Percentiles rank a stretch among this genome's conserved stretches.
phyloP scores from a whole-genome alignment of 2,329 filamentous ascomycete species.

The Trematosphaeria pertusa region DNA sequence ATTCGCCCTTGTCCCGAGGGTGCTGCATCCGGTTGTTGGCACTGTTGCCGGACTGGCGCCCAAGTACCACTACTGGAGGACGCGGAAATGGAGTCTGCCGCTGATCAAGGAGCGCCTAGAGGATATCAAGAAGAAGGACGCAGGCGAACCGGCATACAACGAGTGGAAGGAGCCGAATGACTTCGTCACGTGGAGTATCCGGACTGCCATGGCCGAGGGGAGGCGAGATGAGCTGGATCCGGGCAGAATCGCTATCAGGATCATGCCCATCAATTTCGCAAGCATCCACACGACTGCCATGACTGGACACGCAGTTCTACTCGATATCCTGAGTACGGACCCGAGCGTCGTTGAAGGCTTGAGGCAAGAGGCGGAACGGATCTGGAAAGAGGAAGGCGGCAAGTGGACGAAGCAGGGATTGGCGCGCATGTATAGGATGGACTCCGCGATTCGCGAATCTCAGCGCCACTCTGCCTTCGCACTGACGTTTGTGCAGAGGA shows the following conservation, averaged over 20 bases:
- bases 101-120: slow-evolving; percentile 59
- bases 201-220: slow-evolving; percentile 57
- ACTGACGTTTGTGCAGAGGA: slow-evolving; percentile 55
- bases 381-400: slow-evolving; percentile 44
- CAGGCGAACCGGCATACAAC: slow-evolving; percentile 51
- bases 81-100: slow-evolving; percentile 53
- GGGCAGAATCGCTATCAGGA: slow-evolving; percentile 56
- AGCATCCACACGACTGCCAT: slow-evolving; percentile 65
- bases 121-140: slow-evolving; percentile 53
- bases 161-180: slow-evolving; percentile 59
- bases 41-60: slow-evolving; percentile 55
- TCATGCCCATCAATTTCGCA: slow-evolving; percentile 65
- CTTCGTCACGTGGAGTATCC: slow-evolving; percentile 65
- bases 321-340: slow-evolving; percentile 26
- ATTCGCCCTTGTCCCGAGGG: slow-evolving; percentile 55
- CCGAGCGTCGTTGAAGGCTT: slow-evolving; percentile 37
- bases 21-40: slow-evolving; percentile 60
- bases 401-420: slow-evolving; percentile 58
- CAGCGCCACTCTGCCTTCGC: slow-evolving; percentile 59
- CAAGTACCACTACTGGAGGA: slow-evolving; percentile 56
- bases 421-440: slow-evolving; percentile 53
- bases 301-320: slow-evolving; percentile 54
- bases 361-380: slow-evolving; percentile 52
- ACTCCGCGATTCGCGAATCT: slow-evolving; percentile 63
- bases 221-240: slow-evolving; percentile 55